Evolutionary conservation across 306 rosid species (phyloP).

Genomic region (Rosa chinensis): DNA sequence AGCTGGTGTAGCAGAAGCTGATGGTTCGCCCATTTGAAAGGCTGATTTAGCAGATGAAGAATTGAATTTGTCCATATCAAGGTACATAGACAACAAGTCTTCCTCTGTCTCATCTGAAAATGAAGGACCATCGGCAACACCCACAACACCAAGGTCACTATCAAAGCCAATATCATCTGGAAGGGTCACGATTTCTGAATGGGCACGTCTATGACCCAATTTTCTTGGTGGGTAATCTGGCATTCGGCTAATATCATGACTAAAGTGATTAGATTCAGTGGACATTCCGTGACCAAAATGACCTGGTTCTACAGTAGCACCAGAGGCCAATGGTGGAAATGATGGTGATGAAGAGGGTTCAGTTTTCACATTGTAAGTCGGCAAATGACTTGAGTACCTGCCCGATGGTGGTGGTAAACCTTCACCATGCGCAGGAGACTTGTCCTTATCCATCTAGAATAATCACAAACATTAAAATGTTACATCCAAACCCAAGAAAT

Average conservation of each 20-base stretch:
- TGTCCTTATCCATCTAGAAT: conserved; percentile 74
- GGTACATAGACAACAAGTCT: conserved; percentile 84
- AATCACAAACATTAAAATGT: conserved; percentile 17
- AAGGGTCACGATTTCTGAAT: conserved; percentile 80
- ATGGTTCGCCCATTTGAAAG: conserved; percentile 64
- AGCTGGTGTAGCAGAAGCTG: conserved; percentile 34
- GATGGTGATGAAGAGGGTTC: conserved; percentile 44
- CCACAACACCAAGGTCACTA: conserved; percentile 92
- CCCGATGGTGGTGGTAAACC: conserved; percentile 73
- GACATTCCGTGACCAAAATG: conserved; percentile 60
- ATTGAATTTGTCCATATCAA: conserved; percentile 94
- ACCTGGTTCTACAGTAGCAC: conserved; percentile 46
- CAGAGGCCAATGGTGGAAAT: conserved; percentile 60
- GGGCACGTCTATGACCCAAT: conserved; percentile 92
- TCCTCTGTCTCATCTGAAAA: conserved; percentile 93
- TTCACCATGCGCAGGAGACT: conserved; percentile 58
- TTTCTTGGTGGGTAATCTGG: conserved; percentile 83
- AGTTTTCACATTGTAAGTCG: conserved; percentile 60
- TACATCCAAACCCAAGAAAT: not conserved
- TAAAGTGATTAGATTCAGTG: conserved; percentile 58
- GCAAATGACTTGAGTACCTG: conserved; percentile 57
- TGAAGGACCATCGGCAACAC: conserved; percentile 85
- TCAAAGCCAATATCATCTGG: conserved; percentile 95
- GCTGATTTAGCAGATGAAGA: conserved; percentile 74
- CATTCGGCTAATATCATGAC: conserved; percentile 94